phyloP scores from a whole-genome alignment of 75 land plant genomes.

The Pinus taeda region DNA sequence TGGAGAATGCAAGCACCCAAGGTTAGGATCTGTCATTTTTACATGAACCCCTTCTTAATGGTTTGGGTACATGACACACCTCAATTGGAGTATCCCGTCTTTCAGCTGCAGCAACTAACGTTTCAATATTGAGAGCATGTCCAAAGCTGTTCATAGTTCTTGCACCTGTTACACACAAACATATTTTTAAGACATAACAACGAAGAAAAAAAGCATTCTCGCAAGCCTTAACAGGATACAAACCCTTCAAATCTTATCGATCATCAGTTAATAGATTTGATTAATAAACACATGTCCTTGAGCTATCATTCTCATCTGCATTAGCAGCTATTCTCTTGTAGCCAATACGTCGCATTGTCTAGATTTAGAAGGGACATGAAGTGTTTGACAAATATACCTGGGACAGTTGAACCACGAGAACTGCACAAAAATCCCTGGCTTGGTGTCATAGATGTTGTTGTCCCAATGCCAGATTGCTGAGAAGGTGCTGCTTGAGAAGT shows the following conservation, averaged over 20 bases:
- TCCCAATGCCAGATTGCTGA: constrained; percentile 22
- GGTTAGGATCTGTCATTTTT: not conserved
- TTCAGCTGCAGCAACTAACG: constrained; percentile 96
- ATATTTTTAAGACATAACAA: not conserved
- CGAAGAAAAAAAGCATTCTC: not conserved
- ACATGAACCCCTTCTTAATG: not conserved
- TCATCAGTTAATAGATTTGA: not conserved
- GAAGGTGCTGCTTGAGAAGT: constrained; percentile 23
- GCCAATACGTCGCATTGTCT: not conserved
- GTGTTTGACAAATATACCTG: constrained; percentile 21
- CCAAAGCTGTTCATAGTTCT: constrained; percentile 57
- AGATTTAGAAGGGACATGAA: not conserved
- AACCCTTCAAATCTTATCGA: not conserved
- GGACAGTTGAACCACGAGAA: constrained; percentile 34
- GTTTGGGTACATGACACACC: constrained; percentile 25
- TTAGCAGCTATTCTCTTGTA: not conserved
- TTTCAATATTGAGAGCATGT: constrained; percentile 93
- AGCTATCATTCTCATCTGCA: not conserved
- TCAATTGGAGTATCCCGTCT: constrained; percentile 83
- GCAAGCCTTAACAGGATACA: not conserved
- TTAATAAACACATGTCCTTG: not conserved
- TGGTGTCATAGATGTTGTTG: constrained; percentile 15
- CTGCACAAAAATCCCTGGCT: constrained; percentile 35
- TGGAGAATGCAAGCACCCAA: not conserved
- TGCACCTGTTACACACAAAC: not conserved